Base-by-base conservation (phyloP, 2,329 filamentous ascomycete genomes). In the Apiospora kogelbergensis region DNA sequence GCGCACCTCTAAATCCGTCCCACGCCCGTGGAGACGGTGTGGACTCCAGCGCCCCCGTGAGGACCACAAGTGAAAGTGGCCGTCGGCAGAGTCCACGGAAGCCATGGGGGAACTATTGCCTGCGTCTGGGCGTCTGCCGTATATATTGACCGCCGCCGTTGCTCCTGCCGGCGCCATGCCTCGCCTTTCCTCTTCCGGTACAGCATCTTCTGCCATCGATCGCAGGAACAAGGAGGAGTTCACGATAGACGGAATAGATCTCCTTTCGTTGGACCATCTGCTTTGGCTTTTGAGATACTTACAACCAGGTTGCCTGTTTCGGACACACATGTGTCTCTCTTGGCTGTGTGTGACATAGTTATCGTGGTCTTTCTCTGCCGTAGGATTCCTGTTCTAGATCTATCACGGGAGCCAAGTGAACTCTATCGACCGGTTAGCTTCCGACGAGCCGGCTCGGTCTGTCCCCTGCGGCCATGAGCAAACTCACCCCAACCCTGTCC, bases 401-500 rank as follows among this genome's bases (percentile, higher is more conserved):
- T 24, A 57, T 20, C 48, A 57, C 26, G 26, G 48, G 48, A 57
- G 15, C 48, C 48, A 33, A 57, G 48, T 30, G 48, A 42, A 42
- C 48, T 26, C 48, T 57, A 57, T 57, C 20, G 48, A 57, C 33
- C 48, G 24, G 33, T 15, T 57, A 57, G 22, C 24, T 57, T 15
- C 24, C 30, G 53, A n/a, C 26, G 7, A 60, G 9, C 11, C 26
- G 48, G 26, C 20, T 33, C 48, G 53, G 53, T n/a, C 26, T 30
- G 53, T 60, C 30, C 53, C 15, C n/a, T 37, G 53, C 53, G 53
- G 45, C 24, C 20, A 65, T 65, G 63, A 65, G 63, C 44, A 65
- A 45, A 45, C 65, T 48, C 30, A 53, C 44, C 2, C 65, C 46
- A 24, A 46, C 65, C n/a, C 45, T 67, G 26, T 67, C 63, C 41